Evolutionary conservation across 257 asterid species (phyloP).

Genomic region (Paraleonurus japonicus): DNA sequence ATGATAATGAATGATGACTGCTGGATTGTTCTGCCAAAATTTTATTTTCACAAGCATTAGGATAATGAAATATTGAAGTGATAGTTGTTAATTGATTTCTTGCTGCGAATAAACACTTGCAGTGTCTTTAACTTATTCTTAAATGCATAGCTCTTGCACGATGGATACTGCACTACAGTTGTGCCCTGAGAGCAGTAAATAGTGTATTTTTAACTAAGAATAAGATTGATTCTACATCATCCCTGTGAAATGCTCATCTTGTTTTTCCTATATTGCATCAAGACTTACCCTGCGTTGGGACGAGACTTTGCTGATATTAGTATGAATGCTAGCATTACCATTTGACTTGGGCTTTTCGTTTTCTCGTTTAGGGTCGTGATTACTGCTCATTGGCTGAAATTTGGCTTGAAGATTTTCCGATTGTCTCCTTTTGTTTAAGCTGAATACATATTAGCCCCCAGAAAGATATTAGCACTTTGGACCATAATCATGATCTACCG

Average conservation of each 20-base stretch:
- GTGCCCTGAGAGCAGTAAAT: not conserved
- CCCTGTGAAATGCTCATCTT: not conserved
- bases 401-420: constrained; percentile 44
- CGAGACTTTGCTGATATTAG: not conserved
- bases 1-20: constrained; percentile 73
- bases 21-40: constrained; percentile 49
- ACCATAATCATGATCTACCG: constrained; percentile 3
- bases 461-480: not conserved
- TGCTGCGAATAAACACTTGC: constrained; percentile 1
- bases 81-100: constrained; percentile 18
- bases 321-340: constrained; percentile 27
- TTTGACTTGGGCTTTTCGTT: constrained; percentile 41
- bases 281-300: constrained; percentile 7
- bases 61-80: constrained; percentile 41
- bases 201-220: not conserved
- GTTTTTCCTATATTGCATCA: constrained; percentile 10
- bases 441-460: not conserved
- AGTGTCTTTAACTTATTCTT: constrained; percentile 19
- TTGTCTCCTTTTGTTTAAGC: not conserved
- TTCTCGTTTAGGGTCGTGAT: constrained; percentile 52
- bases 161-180: too few species aligned
- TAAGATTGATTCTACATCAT: not conserved
- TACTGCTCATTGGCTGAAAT: constrained; percentile 43
- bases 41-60: constrained; percentile 42
- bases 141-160: too few species aligned